Evolutionary conservation across 78 protist species (phyloP).

Genomic region (Bodo saltans): DNA sequence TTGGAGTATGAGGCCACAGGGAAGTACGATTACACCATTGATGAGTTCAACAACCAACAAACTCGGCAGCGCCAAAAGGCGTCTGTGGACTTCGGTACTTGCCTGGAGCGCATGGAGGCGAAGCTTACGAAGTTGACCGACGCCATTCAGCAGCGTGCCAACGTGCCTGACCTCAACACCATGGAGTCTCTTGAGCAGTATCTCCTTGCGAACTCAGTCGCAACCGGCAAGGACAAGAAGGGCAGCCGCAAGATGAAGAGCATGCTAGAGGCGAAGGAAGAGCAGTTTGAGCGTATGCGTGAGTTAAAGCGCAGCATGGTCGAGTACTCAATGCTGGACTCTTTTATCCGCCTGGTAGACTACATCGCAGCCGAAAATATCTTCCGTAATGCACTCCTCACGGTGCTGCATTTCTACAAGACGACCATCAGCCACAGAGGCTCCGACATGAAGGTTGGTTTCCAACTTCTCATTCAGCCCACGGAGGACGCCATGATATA

Average conservation of each 20-base stretch:
- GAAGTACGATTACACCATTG: neutral
- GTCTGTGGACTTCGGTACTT: neutral
- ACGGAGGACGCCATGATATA: constrained; percentile 3
- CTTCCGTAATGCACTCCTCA: neutral
- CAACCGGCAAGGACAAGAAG: neutral
- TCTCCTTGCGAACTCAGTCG: neutral
- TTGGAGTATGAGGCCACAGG: neutral
- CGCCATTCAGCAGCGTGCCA: constrained; percentile 31
- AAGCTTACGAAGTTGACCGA: constrained; percentile 35
- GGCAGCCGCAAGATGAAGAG: constrained; percentile 31
- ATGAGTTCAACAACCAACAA: constrained; percentile 20
- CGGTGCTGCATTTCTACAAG: constrained; percentile 1
- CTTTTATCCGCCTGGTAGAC: constrained; percentile 46
- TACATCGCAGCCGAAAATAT: constrained; percentile 44
- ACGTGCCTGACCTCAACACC: constrained; percentile 29
- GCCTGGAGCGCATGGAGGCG: constrained; percentile 1
- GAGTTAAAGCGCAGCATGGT: constrained; percentile 12
- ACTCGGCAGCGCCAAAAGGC: neutral
- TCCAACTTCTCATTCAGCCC: neutral
- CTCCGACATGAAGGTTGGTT: neutral
- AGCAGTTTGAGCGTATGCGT: constrained; percentile 16
- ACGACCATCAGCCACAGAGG: neutral
- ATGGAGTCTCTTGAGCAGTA: neutral
- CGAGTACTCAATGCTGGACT: constrained; percentile 28
- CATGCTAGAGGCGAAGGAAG: constrained; percentile 31